Evolutionary conservation across 257 asterid genomes (phyloP), one percentile per base, ranked within the genome.

Genomic region (Cruciata laevipes): DNA sequence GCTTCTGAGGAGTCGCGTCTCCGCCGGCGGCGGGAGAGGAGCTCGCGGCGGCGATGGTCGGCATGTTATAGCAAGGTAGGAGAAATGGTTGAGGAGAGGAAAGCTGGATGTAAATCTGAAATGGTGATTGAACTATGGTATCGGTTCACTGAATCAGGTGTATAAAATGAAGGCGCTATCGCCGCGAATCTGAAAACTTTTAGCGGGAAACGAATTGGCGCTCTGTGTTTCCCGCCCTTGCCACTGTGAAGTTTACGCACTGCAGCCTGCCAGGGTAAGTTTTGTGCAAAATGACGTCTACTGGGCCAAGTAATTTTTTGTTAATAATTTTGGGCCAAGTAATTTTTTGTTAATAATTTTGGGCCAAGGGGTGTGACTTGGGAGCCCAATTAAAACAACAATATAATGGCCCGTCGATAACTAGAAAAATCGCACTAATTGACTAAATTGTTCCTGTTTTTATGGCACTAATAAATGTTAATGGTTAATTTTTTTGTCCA

Each of bases 1-100:
- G 83, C 74, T 89, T 92, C 17, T 47, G 73, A 61, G 92, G 91
- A 47, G 86, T 80, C 61, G 76, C 69, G 21, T 35, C 71, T 20
- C 81, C 78, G 14, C 68, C 63, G 66, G 75, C 52, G 31, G 53
- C 33, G 30, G 70, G 76, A 21, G 86, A 68, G 20, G 81, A 52
- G 66, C 83, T 80, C 57, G 79, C 76, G 47, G 76, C 51, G 53
- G 81, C 84, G 57, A 88, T 75, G 30, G 84, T 71, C 66, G 95
- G 88, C 97, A 88, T 88, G 49, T 20, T 60, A 42, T 24, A 7
- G 37, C 64, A 67, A 44, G 10, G n/a, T 24, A 27, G 35, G 30
- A 17, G 24, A 52, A 31, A 13, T 57, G 23, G 6, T 30, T 6
- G 25, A 44, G 58, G 37, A 59, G 16, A 27, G 35, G 14, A 6